phyloP scores from a whole-genome alignment of 805 yeast species.

The Wickerhamiella dianesei region DNA sequence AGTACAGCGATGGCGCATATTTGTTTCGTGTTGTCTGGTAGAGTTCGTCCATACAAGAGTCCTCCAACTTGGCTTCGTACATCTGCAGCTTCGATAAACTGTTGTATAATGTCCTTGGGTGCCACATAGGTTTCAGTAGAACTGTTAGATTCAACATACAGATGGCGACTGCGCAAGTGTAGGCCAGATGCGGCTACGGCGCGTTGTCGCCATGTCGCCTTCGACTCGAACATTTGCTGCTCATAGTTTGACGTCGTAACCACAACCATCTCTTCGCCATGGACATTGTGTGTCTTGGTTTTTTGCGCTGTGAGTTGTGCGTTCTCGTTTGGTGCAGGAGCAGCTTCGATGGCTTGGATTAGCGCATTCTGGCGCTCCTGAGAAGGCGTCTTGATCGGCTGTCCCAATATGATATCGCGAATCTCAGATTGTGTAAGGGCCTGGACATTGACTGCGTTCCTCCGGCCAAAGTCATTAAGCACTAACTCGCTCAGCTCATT shows the following conservation, averaged over 20 bases:
- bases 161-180: slow-evolving; percentile 59
- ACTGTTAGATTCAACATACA: slow-evolving; percentile 62
- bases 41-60: slow-evolving; percentile 64
- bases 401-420: slow-evolving; percentile 87
- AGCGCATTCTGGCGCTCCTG: slow-evolving; percentile 63
- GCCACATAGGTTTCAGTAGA: no score
- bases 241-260: slow-evolving; percentile 86
- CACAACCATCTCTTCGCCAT: slow-evolving; percentile 91
- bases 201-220: slow-evolving; percentile 79
- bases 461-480: slow-evolving; percentile 68
- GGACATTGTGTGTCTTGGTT: slow-evolving; percentile 75
- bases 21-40: slow-evolving; percentile 66
- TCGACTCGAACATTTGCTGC: slow-evolving; percentile 67
- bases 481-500: slow-evolving; percentile 78
- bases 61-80: slow-evolving; percentile 73
- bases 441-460: slow-evolving; percentile 72
- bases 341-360: slow-evolving; percentile 40
- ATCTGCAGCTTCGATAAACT: slow-evolving; percentile 70
- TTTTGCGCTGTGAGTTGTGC: slow-evolving; percentile 58
- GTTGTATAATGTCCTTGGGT: slow-evolving; percentile 68
- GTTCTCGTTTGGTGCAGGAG: slow-evolving; percentile 26
- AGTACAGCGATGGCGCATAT: slow-evolving; percentile 59
- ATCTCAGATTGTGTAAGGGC: slow-evolving; percentile 87
- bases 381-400: slow-evolving; percentile 83
- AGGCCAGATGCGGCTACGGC: slow-evolving; percentile 69